A percentile compares a stretch with the other conserved stretches of the same genome.
phyloP scores from a whole-genome alignment of 768 basidiomycete species.

The Lactarius evosmus region DNA sequence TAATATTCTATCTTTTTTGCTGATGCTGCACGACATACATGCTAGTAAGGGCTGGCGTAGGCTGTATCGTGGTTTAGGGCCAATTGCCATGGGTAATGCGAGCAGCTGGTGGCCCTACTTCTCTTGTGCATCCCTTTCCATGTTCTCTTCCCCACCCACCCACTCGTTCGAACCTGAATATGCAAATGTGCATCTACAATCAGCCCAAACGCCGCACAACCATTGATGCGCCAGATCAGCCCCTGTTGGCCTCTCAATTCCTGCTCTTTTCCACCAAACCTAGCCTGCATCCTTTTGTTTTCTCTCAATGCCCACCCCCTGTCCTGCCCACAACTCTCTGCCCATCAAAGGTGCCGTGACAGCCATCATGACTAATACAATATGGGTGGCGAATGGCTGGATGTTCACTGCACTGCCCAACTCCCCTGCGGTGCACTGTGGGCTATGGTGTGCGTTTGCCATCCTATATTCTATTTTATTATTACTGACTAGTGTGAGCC shows the following conservation, averaged over 20 bases:
- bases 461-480: no score
- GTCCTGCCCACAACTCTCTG: conserved; percentile 25
- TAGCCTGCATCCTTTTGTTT: conserved; percentile 59
- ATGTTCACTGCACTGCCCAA: conserved; percentile 83
- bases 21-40: conserved; percentile 72
- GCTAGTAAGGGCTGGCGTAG: conserved; percentile 75
- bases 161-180: no score
- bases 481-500: no score
- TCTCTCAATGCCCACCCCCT: conserved; percentile 2
- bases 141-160: no score
- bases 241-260: conserved; percentile 73
- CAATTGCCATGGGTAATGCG: conserved; percentile 93
- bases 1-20: no score
- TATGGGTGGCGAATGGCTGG: conserved; percentile 97
- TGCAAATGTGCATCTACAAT: conserved; percentile 83
- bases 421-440: conserved; percentile 71
- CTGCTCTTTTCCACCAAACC: conserved; percentile 92
- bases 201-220: conserved; percentile 83
- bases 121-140: conserved; percentile 85
- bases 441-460: conserved; percentile 68
- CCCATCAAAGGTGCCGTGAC: conserved; percentile 91
- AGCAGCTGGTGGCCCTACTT: no score
- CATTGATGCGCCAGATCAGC: conserved; percentile 59
- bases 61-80: conserved; percentile 83
- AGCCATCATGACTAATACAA: conserved; percentile 92